These are phyloP conservation scores for Eustoma russellianum DNA, from an alignment of 257 asterid species.

Conservation along the genomic window DNA sequence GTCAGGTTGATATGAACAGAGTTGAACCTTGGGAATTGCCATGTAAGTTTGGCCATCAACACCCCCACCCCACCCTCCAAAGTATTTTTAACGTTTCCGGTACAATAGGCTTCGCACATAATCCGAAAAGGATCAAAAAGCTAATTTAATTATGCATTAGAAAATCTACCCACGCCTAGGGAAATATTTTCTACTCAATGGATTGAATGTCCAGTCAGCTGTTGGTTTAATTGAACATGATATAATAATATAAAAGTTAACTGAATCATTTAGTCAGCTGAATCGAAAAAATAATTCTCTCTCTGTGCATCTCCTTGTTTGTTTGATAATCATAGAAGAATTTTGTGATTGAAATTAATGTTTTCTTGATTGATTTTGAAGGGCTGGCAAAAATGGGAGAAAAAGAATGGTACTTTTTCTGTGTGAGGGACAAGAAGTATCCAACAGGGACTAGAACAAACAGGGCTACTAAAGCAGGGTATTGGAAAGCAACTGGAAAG, in stretches of 20 bases:
- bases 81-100: too few species aligned
- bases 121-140: too few species aligned
- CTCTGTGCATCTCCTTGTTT: too few species aligned
- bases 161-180: neutral
- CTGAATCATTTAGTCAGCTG: neutral
- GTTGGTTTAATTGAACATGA: neutral
- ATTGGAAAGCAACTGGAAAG: slow-evolving; percentile 91
- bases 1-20: slow-evolving; percentile 73
- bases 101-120: too few species aligned
- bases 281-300: neutral
- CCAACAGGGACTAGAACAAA: slow-evolving; percentile 69
- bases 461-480: slow-evolving; percentile 67
- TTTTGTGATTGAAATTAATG: too few species aligned
- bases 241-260: neutral
- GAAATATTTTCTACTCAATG: slow-evolving; percentile 5
- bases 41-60: slow-evolving; percentile 23
- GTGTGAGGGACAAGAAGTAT: slow-evolving; percentile 67
- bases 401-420: slow-evolving; percentile 75
- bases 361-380: slow-evolving; percentile 8
- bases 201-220: slow-evolving; percentile 2
- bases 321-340: too few species aligned
- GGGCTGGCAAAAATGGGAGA: slow-evolving; percentile 75
- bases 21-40: slow-evolving; percentile 83
- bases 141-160: too few species aligned
- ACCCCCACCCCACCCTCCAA: too few species aligned